Percentiles rank a stretch among this genome's conserved stretches.
phyloP scores from a whole-genome alignment of 345 rosid genomes.

The Sisymbrium irio region DNA sequence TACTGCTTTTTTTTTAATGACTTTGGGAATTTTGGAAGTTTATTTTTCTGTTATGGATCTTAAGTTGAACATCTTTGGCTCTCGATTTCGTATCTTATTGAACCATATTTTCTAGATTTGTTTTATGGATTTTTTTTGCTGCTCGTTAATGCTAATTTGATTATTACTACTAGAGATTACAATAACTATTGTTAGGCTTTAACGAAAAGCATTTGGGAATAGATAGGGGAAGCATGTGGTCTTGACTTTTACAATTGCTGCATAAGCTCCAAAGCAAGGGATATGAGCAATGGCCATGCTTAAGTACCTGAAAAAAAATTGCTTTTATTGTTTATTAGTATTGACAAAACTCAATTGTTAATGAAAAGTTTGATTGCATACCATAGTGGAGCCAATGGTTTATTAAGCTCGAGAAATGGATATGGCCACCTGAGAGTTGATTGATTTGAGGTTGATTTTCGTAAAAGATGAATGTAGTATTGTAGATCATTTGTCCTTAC shows the following conservation, averaged over 20 bases:
- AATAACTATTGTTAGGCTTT: too few relatives aligned
- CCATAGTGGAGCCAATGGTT: conserved; percentile 78
- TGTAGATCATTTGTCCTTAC: conserved; percentile 36
- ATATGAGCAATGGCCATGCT: conserved; percentile 53
- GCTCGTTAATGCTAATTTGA: too few relatives aligned
- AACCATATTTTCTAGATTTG: background rate
- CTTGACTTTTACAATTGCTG: conserved; percentile 54
- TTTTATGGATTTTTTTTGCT: too few relatives aligned
- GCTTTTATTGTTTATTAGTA: background rate
- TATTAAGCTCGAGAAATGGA: conserved; percentile 67
- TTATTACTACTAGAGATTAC: too few relatives aligned
- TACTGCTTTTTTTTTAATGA: background rate
- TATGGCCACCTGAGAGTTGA: conserved; percentile 83
- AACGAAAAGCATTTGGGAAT: conserved; percentile 47
- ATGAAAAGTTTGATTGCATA: too few relatives aligned
- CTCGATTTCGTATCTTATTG: background rate
- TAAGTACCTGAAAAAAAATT: conserved; percentile 70
- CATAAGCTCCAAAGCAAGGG: conserved; percentile 71
- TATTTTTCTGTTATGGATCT: conserved; percentile 2
- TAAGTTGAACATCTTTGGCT: conserved; percentile 20
- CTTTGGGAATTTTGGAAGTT: background rate
- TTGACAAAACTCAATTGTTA: too few relatives aligned
- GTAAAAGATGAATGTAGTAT: background rate
- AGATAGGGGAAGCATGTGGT: conserved; percentile 36
- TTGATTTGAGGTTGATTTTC: background rate